Percentiles rank a stretch among this genome's conserved stretches.
Conservation (phyloP, 2,329 filamentous ascomycete species). For the Monilinia fructicola region DNA sequence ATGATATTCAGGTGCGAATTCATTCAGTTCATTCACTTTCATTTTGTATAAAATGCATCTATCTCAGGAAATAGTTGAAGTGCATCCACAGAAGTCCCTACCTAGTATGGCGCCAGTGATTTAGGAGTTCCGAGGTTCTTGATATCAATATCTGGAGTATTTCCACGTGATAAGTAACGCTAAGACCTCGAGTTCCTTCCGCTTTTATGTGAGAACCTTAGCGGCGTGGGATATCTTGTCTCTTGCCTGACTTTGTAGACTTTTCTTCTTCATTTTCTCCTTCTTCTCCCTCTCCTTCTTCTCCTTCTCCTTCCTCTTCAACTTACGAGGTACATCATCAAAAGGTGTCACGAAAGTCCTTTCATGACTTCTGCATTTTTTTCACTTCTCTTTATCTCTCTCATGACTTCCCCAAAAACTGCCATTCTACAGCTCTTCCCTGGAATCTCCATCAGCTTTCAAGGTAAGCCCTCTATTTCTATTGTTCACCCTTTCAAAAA, state of each 20-base stretch:
- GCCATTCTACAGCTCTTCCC: neutral
- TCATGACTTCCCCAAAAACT: neutral
- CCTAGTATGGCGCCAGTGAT: neutral
- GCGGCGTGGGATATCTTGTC: neutral
- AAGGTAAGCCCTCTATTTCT: neutral
- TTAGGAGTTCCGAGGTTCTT: too few species aligned
- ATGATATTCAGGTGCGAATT: too few species aligned
- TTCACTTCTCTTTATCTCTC: too few species aligned
- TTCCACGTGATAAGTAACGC: neutral
- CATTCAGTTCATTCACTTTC: too few species aligned
- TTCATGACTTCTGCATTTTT: neutral
- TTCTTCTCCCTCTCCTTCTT: neutral
- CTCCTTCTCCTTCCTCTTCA: neutral
- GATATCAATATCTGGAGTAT: neutral
- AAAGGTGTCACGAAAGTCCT: neutral
- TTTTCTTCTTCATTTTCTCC: neutral
- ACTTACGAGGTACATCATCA: too few species aligned
- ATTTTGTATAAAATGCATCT: too few species aligned
- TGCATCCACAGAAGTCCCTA: too few species aligned
- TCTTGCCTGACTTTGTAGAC: neutral
- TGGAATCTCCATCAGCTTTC: neutral
- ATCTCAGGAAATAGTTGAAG: too few species aligned
- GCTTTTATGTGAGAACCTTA: neutral
- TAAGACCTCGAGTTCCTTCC: constrained; percentile 14
- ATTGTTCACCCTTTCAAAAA: neutral